These are phyloP conservation scores for Trebouxiophyceae sp. DNA, from an alignment of 163 green algal species.

Conservation along the genomic window DNA sequence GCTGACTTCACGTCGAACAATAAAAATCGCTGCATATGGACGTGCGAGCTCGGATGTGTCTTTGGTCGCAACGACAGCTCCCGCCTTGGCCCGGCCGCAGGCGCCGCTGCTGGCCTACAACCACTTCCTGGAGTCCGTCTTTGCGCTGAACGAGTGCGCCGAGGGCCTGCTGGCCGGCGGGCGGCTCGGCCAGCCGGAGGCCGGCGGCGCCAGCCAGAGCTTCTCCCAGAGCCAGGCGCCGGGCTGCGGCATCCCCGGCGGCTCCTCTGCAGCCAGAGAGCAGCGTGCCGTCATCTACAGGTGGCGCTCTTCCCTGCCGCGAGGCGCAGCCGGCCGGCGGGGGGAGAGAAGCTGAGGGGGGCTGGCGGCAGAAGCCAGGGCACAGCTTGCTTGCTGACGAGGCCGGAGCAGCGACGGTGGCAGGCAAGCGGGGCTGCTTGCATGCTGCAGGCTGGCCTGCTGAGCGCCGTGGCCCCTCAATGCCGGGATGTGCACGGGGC, in stretches of 20 bases:
- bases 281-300: background rate
- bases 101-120: constrained; percentile 84
- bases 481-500: too few species aligned
- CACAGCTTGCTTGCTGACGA: too few species aligned
- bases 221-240: constrained; percentile 1
- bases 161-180: constrained; percentile 12
- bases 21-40: background rate
- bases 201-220: background rate
- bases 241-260: background rate
- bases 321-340: too few species aligned
- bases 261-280: background rate
- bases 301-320: too few species aligned
- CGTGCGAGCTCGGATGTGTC: too few species aligned
- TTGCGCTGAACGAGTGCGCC: constrained; percentile 79
- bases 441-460: too few species aligned
- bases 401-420: too few species aligned
- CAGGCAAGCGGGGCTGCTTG: too few species aligned
- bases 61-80: background rate
- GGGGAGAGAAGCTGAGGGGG: too few species aligned
- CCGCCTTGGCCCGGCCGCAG: constrained; percentile 10
- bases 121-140: constrained; percentile 85
- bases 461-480: too few species aligned
- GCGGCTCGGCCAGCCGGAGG: background rate
- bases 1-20: too few species aligned
- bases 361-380: too few species aligned